phyloP scores from a whole-genome alignment of 192 early-diverging fungal species.

The Radiomyces spectabilis region DNA sequence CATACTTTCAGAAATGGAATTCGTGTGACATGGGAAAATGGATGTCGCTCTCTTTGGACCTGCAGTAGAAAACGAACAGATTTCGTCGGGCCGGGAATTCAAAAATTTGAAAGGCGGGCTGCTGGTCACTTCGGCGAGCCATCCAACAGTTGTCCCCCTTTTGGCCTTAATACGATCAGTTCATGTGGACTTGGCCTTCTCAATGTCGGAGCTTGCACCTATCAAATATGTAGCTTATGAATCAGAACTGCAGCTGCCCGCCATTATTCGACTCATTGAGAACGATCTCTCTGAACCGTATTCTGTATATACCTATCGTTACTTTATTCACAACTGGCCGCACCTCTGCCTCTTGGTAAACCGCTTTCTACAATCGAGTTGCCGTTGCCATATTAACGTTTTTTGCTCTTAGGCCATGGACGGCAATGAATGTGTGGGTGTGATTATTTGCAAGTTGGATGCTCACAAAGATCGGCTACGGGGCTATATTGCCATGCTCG shows the following conservation, averaged over 20 bases:
- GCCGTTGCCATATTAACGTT: neutral
- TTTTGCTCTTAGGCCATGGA: constrained; percentile 44
- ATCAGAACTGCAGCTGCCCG: constrained; percentile 68
- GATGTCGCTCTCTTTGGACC: no score
- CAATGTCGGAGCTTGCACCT: no score
- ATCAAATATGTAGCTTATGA: constrained; percentile 54
- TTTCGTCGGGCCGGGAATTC: no score
- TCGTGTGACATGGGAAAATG: no score
- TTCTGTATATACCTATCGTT: constrained; percentile 95
- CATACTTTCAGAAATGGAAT: no score
- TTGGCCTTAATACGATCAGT: no score
- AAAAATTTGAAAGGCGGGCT: no score
- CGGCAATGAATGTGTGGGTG: constrained; percentile 62
- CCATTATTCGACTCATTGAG: constrained; percentile 77
- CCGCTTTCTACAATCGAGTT: neutral
- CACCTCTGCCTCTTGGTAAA: constrained; percentile 74
- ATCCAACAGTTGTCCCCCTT: no score
- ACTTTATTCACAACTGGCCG: constrained; percentile 91
- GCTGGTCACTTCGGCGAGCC: no score
- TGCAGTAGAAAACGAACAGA: no score
- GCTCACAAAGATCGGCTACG: constrained; percentile 53
- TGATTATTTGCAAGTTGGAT: constrained; percentile 88
- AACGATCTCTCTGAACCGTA: constrained; percentile 97
- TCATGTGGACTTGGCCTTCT: no score
- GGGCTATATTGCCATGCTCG: constrained; percentile 99